Percentiles rank a stretch among this genome's conserved stretches.
phyloP scores from a whole-genome alignment of 495 filamentous ascomycete genomes.

The Daldinia bambusicola region DNA sequence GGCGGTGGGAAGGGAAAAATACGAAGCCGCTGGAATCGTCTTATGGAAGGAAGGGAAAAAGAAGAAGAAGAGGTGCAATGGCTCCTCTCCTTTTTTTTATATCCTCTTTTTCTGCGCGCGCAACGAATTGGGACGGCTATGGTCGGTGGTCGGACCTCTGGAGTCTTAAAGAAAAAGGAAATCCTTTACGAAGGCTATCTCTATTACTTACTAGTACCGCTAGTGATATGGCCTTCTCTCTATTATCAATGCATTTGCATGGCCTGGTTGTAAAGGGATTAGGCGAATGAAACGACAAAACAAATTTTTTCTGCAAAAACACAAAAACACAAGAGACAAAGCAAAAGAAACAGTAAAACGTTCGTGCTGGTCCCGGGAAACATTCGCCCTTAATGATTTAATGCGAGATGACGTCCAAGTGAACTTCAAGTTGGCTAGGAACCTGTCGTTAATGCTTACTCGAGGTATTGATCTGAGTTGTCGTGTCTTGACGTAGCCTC shows the following conservation, averaged over 20 bases:
- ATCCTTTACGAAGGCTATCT: constrained; percentile 43
- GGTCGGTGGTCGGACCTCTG: constrained; percentile 46
- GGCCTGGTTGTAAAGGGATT: constrained; percentile 52
- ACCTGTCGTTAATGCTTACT: background rate
- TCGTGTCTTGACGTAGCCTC: background rate
- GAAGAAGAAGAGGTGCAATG: constrained; percentile 9
- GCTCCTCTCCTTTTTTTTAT: constrained; percentile 29
- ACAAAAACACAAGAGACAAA: background rate
- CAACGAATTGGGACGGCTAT: constrained; percentile 43
- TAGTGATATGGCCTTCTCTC: constrained; percentile 31
- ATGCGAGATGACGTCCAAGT: background rate
- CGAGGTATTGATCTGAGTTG: background rate
- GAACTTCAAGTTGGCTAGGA: background rate
- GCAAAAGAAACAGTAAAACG: constrained; percentile 18
- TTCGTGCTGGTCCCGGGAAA: background rate
- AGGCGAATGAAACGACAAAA: constrained; percentile 52
- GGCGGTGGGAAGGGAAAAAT: constrained; percentile 10
- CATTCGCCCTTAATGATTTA: background rate
- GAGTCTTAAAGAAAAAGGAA: constrained; percentile 48
- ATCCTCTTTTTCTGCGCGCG: constrained; percentile 29
- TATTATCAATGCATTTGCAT: constrained; percentile 52
- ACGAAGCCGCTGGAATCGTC: constrained; percentile 4
- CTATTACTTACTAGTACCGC: constrained; percentile 4
- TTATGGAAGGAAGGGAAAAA: constrained; percentile 5
- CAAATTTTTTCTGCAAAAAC: constrained; percentile 32